phyloP scores from a whole-genome alignment of 2,329 filamentous ascomycete genomes.

The Trichoderma sp. region DNA sequence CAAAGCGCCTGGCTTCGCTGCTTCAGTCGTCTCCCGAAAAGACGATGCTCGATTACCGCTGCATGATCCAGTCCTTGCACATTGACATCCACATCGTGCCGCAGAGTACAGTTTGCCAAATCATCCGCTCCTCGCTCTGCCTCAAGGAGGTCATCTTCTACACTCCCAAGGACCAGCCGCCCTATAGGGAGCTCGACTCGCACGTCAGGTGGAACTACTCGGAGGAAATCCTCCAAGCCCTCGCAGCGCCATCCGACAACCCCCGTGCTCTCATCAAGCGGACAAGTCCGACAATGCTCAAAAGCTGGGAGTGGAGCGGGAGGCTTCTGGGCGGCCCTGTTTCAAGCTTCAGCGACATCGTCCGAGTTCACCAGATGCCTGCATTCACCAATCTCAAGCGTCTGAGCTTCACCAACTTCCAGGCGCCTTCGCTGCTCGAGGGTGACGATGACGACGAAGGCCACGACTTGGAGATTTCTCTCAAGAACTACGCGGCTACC shows the following conservation, averaged over 20 bases:
- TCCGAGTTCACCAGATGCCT: constrained; percentile 54
- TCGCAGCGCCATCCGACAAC: constrained; percentile 56
- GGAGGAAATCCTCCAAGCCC: constrained; percentile 62
- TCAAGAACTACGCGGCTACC: constrained; percentile 49
- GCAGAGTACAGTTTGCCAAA: constrained; percentile 45
- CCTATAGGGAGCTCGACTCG: constrained; percentile 61
- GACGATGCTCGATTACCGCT: constrained; percentile 64
- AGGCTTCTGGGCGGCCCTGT: constrained; percentile 53
- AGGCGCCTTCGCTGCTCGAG: constrained; percentile 53
- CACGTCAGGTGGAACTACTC: constrained; percentile 71
- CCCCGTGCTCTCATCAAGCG: constrained; percentile 41
- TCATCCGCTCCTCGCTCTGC: constrained; percentile 67
- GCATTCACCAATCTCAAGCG: constrained; percentile 60
- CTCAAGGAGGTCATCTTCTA: constrained; percentile 72
- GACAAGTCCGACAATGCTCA: constrained; percentile 42
- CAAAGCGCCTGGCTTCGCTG: constrained; percentile 51
- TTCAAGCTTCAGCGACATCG: constrained; percentile 52
- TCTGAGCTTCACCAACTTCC: constrained; percentile 65
- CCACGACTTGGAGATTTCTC: constrained; percentile 38
- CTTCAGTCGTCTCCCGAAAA: constrained; percentile 56
- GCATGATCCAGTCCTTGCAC: constrained; percentile 70
- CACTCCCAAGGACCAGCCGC: constrained; percentile 68
- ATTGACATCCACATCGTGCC: constrained; percentile 69
- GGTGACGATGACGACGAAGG: constrained; percentile 40
- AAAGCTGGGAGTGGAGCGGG: constrained; percentile 65